These are phyloP conservation scores for Kazachstania kunashirensis DNA, from an alignment of 805 yeast species.

Conservation along the genomic window DNA sequence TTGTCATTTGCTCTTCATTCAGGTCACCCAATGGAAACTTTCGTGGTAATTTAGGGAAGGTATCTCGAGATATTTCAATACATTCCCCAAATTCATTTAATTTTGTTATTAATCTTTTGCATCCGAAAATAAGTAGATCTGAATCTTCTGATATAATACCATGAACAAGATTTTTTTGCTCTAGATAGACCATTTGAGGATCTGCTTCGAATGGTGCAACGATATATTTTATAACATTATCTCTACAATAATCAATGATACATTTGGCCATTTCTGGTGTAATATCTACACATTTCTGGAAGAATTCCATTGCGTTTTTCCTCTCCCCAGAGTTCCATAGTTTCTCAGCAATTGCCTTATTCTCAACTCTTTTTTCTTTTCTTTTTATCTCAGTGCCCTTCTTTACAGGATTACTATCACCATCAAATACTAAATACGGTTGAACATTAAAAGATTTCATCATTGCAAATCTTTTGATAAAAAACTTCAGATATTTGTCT, in stretches of 20 bases:
- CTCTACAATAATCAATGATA: slow-evolving; percentile 61
- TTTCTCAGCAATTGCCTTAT: slow-evolving; percentile 45
- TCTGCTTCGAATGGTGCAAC: slow-evolving; percentile 99
- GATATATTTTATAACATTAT: slow-evolving; percentile 50
- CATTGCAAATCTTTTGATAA: slow-evolving; percentile 58
- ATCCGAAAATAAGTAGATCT: slow-evolving; percentile 84
- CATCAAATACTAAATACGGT: slow-evolving; percentile 90
- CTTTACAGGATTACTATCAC: slow-evolving; percentile 76
- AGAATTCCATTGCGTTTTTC: slow-evolving; percentile 56
- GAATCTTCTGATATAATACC: slow-evolving; percentile 93
- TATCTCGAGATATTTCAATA: slow-evolving; percentile 52
- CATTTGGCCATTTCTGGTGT: slow-evolving; percentile 88
- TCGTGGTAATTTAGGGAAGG: slow-evolving; percentile 40
- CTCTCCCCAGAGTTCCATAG: slow-evolving; percentile 44
- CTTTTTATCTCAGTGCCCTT: slow-evolving; percentile 62
- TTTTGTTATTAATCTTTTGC: slow-evolving; percentile 65
- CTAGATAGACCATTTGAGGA: slow-evolving; percentile 89
- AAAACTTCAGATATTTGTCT: slow-evolving; percentile 57
- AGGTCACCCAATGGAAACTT: slow-evolving; percentile 43
- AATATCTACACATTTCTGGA: slow-evolving; percentile 72
- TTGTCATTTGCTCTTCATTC: slow-evolving; percentile 49
- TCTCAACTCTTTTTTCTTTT: slow-evolving; percentile 44
- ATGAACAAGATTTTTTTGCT: slow-evolving; percentile 60
- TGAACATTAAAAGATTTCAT: slow-evolving; percentile 54
- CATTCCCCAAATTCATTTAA: slow-evolving; percentile 63